Conservation (phyloP, 768 basidiomycete species). For the Russula dissimulans region DNA sequence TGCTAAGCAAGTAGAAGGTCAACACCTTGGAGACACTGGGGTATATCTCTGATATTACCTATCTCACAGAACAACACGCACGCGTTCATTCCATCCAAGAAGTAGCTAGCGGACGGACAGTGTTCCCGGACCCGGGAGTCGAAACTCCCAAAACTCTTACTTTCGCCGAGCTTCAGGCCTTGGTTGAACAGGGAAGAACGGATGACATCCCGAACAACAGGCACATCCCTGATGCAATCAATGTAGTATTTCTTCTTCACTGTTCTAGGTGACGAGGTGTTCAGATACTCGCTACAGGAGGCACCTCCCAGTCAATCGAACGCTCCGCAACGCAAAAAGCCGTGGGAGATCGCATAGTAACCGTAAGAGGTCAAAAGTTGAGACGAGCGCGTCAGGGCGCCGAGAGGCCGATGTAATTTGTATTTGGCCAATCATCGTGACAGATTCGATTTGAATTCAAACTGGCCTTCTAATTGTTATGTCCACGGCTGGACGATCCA, state of each 20-base stretch:
- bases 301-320: conserved; percentile 48
- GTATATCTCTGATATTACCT: neutral
- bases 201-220: conserved; percentile 77
- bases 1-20: conserved; percentile 9
- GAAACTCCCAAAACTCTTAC: conserved; percentile 38
- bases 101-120: neutral
- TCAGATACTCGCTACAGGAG: conserved; percentile 31
- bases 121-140: neutral
- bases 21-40: neutral
- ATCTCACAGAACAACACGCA: neutral
- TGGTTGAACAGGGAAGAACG: conserved; percentile 62
- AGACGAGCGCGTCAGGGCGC: too few relatives aligned
- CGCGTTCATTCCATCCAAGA: neutral
- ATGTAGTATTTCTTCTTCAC: conserved; percentile 34
- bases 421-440: too few relatives aligned
- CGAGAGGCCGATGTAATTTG: neutral
- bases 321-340: conserved; percentile 46
- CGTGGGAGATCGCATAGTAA: conserved; percentile 45
- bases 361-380: neutral
- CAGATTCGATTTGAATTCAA: too few relatives aligned
- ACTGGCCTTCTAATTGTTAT: too few relatives aligned
- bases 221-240: conserved; percentile 53
- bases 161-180: conserved; percentile 56
- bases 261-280: neutral
- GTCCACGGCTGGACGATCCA: too few relatives aligned